Evolutionary conservation across 441 rosid genomes (phyloP).

Genomic region (Eutrema salsugineum): DNA sequence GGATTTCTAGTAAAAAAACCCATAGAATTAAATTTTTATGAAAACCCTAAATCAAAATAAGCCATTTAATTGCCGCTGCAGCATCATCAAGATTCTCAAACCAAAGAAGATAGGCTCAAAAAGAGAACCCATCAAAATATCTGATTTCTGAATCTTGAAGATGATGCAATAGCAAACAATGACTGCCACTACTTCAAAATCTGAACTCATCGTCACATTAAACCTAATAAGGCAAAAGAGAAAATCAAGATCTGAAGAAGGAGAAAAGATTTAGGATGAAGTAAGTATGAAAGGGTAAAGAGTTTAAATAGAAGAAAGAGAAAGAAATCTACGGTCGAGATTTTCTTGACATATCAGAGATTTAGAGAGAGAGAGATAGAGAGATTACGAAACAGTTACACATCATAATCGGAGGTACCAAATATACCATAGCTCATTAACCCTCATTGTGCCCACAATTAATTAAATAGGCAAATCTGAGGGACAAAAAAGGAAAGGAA

Average conservation of each 20-base stretch:
- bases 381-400: constrained; percentile 52
- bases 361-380: constrained; percentile 18
- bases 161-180: constrained; percentile 33
- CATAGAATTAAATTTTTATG: not conserved
- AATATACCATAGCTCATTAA: constrained; percentile 48
- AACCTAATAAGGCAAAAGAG: constrained; percentile 7
- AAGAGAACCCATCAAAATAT: constrained; percentile 33
- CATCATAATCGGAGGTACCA: constrained; percentile 77
- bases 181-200: constrained; percentile 20
- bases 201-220: constrained; percentile 39
- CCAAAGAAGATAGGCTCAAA: constrained; percentile 31
- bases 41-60: constrained; percentile 1
- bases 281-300: constrained; percentile 25
- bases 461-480: constrained; percentile 31
- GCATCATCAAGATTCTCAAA: constrained; percentile 99
- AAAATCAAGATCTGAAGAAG: not conserved
- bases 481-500: constrained; percentile 22
- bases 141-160: constrained; percentile 47
- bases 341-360: constrained; percentile 31
- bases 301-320: constrained; percentile 36
- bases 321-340: constrained; percentile 40
- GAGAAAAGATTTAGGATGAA: constrained; percentile 12
- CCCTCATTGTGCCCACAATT: constrained; percentile 32
- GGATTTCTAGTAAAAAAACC: not conserved
- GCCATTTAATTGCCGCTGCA: constrained; percentile 94